phyloP scores from a whole-genome alignment of 176 grass and related monocot species.

The Musa itinerans region DNA sequence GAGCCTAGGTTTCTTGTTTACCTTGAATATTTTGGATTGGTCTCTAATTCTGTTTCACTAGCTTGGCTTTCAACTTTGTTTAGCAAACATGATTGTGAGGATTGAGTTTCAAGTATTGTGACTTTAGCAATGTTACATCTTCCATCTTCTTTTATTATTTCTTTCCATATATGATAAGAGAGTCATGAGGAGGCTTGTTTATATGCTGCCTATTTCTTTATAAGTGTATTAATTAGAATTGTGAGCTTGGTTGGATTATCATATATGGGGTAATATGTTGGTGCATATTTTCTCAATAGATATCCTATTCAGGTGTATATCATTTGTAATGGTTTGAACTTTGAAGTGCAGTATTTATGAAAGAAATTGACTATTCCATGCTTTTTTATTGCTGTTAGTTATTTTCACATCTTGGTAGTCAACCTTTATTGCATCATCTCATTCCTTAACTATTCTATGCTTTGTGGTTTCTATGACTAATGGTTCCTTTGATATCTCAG shows the following conservation, averaged over 20 bases:
- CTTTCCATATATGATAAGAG: neutral
- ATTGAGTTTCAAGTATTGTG: neutral
- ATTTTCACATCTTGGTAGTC: neutral
- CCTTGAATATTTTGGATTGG: neutral
- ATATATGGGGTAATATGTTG: neutral
- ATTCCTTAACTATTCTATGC: neutral
- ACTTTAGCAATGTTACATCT: neutral
- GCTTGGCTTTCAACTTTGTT: neutral
- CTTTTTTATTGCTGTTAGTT: neutral
- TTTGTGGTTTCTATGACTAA: neutral
- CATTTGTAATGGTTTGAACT: neutral
- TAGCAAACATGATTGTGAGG: neutral
- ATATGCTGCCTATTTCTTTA: neutral
- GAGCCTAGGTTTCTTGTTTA: neutral
- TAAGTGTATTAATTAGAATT: neutral
- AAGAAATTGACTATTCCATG: neutral
- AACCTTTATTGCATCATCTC: neutral
- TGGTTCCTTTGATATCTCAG: constrained; percentile 22
- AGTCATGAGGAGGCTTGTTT: neutral
- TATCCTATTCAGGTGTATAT: neutral
- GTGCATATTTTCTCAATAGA: neutral
- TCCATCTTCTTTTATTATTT: neutral
- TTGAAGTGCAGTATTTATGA: neutral
- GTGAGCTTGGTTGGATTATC: neutral
- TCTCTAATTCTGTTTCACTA: neutral